Evolutionary conservation across 2,329 filamentous ascomycete species (phyloP).

Genomic region (Hymenoscyphus scutula): DNA sequence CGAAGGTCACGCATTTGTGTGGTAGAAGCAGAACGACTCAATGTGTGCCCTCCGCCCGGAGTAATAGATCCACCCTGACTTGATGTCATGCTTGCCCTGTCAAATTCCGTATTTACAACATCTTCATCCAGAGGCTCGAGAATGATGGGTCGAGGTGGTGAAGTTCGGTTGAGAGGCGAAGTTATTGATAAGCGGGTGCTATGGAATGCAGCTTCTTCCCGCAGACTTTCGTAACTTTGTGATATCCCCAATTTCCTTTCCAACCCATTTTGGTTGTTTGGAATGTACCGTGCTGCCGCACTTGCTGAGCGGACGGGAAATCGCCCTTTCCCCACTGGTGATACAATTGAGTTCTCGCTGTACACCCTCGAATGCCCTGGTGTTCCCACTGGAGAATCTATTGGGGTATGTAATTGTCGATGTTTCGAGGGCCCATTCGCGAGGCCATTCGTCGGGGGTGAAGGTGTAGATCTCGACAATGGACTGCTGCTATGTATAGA

Average conservation of each 20-base stretch:
- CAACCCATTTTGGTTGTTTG: constrained; percentile 33
- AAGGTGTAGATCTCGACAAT: constrained; percentile 37
- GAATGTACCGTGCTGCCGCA: constrained; percentile 52
- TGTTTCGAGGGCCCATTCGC: constrained; percentile 26
- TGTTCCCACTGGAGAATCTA: constrained; percentile 34
- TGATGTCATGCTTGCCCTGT: constrained; percentile 26
- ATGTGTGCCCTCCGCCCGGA: constrained; percentile 19
- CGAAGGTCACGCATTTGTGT: constrained; percentile 56
- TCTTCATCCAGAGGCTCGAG: constrained; percentile 56
- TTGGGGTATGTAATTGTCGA: constrained; percentile 25
- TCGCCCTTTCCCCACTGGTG: constrained; percentile 42
- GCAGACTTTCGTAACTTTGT: constrained; percentile 16
- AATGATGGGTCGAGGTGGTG: constrained; percentile 31
- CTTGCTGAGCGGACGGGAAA: constrained; percentile 60
- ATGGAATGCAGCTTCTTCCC: constrained; percentile 14
- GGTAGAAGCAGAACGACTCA: constrained; percentile 34
- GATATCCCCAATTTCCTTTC: constrained; percentile 6
- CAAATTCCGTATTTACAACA: constrained; percentile 36
- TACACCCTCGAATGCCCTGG: constrained; percentile 58
- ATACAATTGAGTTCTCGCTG: constrained; percentile 57
- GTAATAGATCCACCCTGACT: constrained; percentile 27
- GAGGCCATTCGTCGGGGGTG: constrained; percentile 28
- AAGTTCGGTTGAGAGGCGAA: constrained; percentile 24
- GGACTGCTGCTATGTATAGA: constrained; percentile 41
- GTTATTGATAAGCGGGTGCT: constrained; percentile 14